Conservation (phyloP, 352 stramenopile species). For the Globisporangium iwayamae region DNA sequence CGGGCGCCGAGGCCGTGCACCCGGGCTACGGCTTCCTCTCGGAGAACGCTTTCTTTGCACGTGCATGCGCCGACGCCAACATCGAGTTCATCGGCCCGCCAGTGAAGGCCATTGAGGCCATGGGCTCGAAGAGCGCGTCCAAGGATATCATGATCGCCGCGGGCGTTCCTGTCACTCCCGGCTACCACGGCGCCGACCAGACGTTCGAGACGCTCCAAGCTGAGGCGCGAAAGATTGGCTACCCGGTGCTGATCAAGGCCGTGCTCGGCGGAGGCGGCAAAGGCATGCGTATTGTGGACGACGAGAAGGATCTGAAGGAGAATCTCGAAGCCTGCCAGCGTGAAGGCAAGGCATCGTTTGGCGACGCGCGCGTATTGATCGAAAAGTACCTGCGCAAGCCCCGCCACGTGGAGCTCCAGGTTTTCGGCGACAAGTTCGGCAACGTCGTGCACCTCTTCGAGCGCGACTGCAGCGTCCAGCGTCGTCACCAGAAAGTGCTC, state of each 20-base stretch:
- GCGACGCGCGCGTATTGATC: slow-evolving; percentile 87
- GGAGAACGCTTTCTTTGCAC: slow-evolving; percentile 81
- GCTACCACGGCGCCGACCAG: slow-evolving; percentile 91
- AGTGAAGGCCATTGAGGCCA: slow-evolving; percentile 82
- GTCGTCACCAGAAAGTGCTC: slow-evolving; percentile 93
- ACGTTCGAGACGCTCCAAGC: slow-evolving; percentile 62
- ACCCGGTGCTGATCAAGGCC: slow-evolving; percentile 92
- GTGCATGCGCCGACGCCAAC: slow-evolving; percentile 58
- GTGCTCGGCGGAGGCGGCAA: slow-evolving; percentile 89
- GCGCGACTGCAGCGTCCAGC: slow-evolving; percentile 89
- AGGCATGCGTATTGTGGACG: slow-evolving; percentile 90
- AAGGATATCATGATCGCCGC: slow-evolving; percentile 91
- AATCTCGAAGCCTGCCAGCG: slow-evolving; percentile 82
- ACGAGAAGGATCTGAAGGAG: slow-evolving; percentile 77
- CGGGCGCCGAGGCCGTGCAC: slow-evolving; percentile 81
- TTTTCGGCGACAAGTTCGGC: slow-evolving; percentile 90
- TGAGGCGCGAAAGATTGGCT: slow-evolving; percentile 87
- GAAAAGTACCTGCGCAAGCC: slow-evolving; percentile 90
- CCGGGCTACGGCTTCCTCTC: slow-evolving; percentile 91
- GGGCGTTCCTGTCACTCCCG: slow-evolving; percentile 83
- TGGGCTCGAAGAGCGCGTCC: slow-evolving; percentile 91
- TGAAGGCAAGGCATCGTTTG: slow-evolving; percentile 88
- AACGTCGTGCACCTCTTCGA: slow-evolving; percentile 90
- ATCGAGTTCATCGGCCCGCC: slow-evolving; percentile 91
- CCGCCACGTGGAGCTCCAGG: slow-evolving; percentile 91